Percentiles rank a stretch among this genome's conserved stretches.
Evolutionary conservation across 2,329 filamentous ascomycete genomes (phyloP).

Genomic region (Pyricularia pennisetigena): DNA sequence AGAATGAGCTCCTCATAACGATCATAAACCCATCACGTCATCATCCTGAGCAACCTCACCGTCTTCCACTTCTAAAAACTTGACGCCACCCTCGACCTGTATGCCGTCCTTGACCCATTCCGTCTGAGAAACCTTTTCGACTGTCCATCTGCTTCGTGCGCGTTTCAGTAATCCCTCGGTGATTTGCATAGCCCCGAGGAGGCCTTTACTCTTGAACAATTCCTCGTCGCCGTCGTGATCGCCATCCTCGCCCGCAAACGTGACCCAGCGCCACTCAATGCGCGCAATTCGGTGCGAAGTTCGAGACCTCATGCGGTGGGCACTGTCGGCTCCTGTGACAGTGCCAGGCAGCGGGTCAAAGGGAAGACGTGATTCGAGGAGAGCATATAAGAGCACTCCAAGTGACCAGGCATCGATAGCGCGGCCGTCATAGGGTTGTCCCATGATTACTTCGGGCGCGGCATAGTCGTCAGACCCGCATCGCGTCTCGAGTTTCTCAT

Average conservation of each 20-base stretch:
- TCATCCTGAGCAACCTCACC: slow-evolving; percentile 30
- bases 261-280: slow-evolving; percentile 91
- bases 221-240: slow-evolving; percentile 65
- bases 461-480: slow-evolving; percentile 97
- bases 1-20: neutral
- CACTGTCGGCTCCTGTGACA: slow-evolving; percentile 40
- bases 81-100: slow-evolving; percentile 50
- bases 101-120: slow-evolving; percentile 74
- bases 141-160: slow-evolving; percentile 64
- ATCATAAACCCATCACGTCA: slow-evolving; percentile 15
- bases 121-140: slow-evolving; percentile 62
- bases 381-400: slow-evolving; percentile 83
- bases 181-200: slow-evolving; percentile 68
- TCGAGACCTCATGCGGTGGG: slow-evolving; percentile 64
- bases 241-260: slow-evolving; percentile 73
- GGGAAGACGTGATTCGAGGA: slow-evolving; percentile 85
- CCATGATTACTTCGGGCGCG: slow-evolving; percentile 91
- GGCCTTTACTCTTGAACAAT: slow-evolving; percentile 52
- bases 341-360: slow-evolving; percentile 84
- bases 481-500: slow-evolving; percentile 82
- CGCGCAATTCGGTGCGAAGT: slow-evolving; percentile 92
- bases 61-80: slow-evolving; percentile 47
- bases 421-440: slow-evolving; percentile 86
- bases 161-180: slow-evolving; percentile 81
- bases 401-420: slow-evolving; percentile 92